Conservation (phyloP, 495 filamentous ascomycete species). For the Amniculicola lignicola region DNA sequence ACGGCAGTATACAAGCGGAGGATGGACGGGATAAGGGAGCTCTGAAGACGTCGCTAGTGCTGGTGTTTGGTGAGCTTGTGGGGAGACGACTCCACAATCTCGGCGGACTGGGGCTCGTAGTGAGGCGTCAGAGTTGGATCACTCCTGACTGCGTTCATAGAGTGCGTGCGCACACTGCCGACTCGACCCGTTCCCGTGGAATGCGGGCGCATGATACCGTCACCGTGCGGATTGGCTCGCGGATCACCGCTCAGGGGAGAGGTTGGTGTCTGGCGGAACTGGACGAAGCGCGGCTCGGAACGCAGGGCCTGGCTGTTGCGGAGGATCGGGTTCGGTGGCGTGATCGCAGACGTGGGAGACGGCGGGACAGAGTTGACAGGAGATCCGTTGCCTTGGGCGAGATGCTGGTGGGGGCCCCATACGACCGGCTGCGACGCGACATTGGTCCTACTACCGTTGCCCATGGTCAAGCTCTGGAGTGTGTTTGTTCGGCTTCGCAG, state of each 20-base stretch:
- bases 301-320: constrained; percentile 8
- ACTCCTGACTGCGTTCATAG: background rate
- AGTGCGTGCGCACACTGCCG: background rate
- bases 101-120: background rate
- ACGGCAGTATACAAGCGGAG: too few species aligned
- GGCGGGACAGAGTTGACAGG: constrained; percentile 8
- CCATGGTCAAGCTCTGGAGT: constrained; percentile 3
- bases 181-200: background rate
- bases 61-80: too few species aligned
- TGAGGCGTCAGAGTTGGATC: background rate
- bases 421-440: constrained; percentile 20
- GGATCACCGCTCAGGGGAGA: background rate
- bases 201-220: background rate
- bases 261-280: background rate
- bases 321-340: constrained; percentile 6
- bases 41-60: too few species aligned
- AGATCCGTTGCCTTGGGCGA: constrained; percentile 1
- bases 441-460: constrained; percentile 12
- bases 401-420: constrained; percentile 29
- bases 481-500: constrained; percentile 14
- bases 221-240: background rate
- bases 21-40: too few species aligned
- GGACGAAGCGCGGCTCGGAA: constrained; percentile 6
- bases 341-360: constrained; percentile 7
- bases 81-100: background rate